Evolutionary conservation across 2,329 filamentous ascomycete genomes (phyloP), one percentile per base, ranked within the genome.

Genomic region (Cladophialophora psammophila): DNA sequence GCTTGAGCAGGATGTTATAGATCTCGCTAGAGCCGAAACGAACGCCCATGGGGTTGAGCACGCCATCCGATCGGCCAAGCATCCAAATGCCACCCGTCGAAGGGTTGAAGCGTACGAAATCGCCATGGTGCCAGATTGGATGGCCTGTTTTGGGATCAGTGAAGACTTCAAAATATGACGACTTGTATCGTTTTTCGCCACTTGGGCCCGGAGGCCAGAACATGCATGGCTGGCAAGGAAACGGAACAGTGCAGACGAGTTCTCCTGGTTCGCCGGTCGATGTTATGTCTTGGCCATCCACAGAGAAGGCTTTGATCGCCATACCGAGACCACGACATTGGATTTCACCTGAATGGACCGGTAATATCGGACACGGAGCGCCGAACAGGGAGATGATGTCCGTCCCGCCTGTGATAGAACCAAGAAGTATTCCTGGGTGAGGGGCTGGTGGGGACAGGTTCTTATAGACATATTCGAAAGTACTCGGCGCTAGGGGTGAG

Each of bases 381-480:
- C 94, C 94, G 75, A 98, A 99, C 38, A 98, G 87, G 0, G 94
- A 97, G 71, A 98, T 92, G 74, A 98, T 98, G 77, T 99, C 95
- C 2, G 94, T 98, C 58, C 94, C 95, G 42, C 95, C 95, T 0
- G 94, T 98, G 75, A 99, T 98, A 64, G 92, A 96, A 57, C 90
- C 93, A 7, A 98, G 87, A 78, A 97, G 94, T 71, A 98, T 84
- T n/a, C 86, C 82, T 0, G 86, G 75, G 1, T 93, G 93, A 75
- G 98, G 96, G 26, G 67, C 13, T 2, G 69, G 67, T 13, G 71
- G 69, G 13, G 69, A 70, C 6, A 74, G 64, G 1, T 91, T 90
- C 32, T 86, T 81, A 80, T 98, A 97, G 61, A 97, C 89, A 75
- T 96, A 98, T 65, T 87, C 84, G 79, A 97, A 98, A 1, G 95